phyloP scores from a whole-genome alignment of 208 protist genomes.

The Acanthamoeba royreba region DNA sequence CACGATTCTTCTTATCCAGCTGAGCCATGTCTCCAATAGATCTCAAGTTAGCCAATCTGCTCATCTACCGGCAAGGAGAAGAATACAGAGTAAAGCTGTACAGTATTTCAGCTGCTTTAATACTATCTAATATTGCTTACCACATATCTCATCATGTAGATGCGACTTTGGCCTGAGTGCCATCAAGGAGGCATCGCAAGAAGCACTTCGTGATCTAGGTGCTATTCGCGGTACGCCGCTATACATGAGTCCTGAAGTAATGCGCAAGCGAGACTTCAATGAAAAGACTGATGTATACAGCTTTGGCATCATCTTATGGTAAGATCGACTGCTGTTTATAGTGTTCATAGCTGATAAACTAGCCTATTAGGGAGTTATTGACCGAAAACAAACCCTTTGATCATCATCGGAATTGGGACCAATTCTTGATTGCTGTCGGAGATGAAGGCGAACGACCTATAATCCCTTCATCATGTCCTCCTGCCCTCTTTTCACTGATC shows the following conservation, averaged over 20 bases:
- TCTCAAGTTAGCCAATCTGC: not conserved
- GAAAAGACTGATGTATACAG: conserved; percentile 28
- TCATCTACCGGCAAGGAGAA: not conserved
- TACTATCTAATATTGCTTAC: no score
- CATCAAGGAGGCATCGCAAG: not conserved
- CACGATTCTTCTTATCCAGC: no score
- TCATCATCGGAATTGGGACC: not conserved
- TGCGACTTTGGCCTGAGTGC: conserved; percentile 44
- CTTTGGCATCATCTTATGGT: not conserved
- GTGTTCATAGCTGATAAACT: no score
- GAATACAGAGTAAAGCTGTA: not conserved
- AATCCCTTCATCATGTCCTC: not conserved
- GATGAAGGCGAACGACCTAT: conserved; percentile 31
- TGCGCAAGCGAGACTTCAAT: conserved; percentile 20
- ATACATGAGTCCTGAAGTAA: conserved; percentile 28
- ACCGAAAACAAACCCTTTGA: conserved; percentile 26
- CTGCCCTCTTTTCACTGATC: not conserved
- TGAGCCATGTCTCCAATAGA: not conserved
- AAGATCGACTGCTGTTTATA: not conserved
- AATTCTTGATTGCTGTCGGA: not conserved
- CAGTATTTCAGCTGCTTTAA: not conserved
- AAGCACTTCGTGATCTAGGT: not conserved
- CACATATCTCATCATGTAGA: no score
- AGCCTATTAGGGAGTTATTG: conserved; percentile 26
- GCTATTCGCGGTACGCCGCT: not conserved